A percentile compares a stretch with the other conserved stretches of the same genome.
Conservation (phyloP, 225 moss, liverwort and hornwort species). For the Bryum argenteum region DNA sequence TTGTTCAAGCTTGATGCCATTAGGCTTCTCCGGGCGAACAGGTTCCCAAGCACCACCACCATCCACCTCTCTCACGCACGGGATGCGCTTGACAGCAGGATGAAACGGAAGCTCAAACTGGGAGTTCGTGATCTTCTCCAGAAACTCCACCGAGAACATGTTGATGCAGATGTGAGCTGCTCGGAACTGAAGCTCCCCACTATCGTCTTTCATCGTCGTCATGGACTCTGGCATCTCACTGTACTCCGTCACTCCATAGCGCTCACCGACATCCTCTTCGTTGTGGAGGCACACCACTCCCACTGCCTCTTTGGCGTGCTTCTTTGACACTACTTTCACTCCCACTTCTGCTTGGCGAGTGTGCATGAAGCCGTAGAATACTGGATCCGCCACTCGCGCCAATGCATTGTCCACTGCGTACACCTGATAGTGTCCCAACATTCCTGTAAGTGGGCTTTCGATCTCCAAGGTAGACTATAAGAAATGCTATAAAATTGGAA, state of each 20-base stretch:
- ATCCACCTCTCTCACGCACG: slow-evolving; percentile 45
- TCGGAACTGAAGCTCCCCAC: slow-evolving; percentile 60
- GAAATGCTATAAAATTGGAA: no score
- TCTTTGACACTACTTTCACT: slow-evolving; percentile 85
- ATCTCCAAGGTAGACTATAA: no score
- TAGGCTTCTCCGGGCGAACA: slow-evolving; percentile 63
- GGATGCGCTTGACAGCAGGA: slow-evolving; percentile 73
- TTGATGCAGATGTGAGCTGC: slow-evolving; percentile 93
- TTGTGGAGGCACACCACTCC: slow-evolving; percentile 78
- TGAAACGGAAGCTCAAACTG: slow-evolving; percentile 68
- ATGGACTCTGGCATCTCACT: slow-evolving; percentile 73
- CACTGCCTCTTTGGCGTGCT: slow-evolving; percentile 71
- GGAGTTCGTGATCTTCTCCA: slow-evolving; percentile 50
- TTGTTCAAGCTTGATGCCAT: slow-evolving; percentile 87
- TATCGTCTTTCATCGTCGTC: slow-evolving; percentile 54
- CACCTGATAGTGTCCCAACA: slow-evolving; percentile 40
- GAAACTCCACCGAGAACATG: slow-evolving; percentile 73
- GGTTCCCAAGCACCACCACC: slow-evolving; percentile 42
- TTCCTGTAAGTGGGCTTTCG: no score
- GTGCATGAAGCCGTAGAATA: slow-evolving; percentile 81
- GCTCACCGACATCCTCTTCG: slow-evolving; percentile 26
- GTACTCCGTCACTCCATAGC: slow-evolving; percentile 79
- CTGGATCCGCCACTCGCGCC: slow-evolving; percentile 90
- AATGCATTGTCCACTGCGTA: slow-evolving; percentile 95
- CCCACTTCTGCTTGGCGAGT: slow-evolving; percentile 76